Evolutionary conservation across 2,329 filamentous ascomycete genomes (phyloP).

Genomic region (Lasiodiplodia gonubiensis): DNA sequence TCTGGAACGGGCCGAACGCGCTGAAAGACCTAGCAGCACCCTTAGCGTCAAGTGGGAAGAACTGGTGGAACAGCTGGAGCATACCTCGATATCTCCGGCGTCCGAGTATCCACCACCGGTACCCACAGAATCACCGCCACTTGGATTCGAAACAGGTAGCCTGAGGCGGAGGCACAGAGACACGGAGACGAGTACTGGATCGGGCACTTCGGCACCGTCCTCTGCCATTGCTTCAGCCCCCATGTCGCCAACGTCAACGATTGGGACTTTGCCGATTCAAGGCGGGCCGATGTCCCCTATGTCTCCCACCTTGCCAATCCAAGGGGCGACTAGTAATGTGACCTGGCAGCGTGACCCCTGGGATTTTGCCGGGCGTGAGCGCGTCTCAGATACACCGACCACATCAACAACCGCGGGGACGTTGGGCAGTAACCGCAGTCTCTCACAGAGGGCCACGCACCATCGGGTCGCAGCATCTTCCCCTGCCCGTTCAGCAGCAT

Average conservation of each 20-base stretch:
- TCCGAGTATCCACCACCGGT: conserved; percentile 31
- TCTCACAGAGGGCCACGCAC: conserved; percentile 23
- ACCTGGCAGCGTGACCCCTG: conserved; percentile 27
- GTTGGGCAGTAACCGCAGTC: conserved; percentile 26
- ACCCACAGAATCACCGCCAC: conserved; percentile 34
- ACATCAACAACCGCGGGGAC: conserved; percentile 27
- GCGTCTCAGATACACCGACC: conserved; percentile 27
- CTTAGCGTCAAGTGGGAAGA: conserved; percentile 60
- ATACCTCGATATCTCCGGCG: conserved; percentile 33
- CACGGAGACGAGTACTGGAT: conserved; percentile 27
- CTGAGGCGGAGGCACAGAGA: conserved; percentile 32
- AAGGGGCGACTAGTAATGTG: conserved; percentile 13
- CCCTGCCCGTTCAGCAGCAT: conserved; percentile 26
- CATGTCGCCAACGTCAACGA: conserved; percentile 26
- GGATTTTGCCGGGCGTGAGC: conserved; percentile 22
- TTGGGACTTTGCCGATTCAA: conserved; percentile 26
- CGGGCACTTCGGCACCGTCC: conserved; percentile 21
- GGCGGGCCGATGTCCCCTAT: conserved; percentile 24
- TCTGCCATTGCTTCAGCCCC: conserved; percentile 18
- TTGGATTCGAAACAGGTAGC: conserved; percentile 36
- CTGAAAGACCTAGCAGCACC: conserved; percentile 56
- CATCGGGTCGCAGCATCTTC: conserved; percentile 12
- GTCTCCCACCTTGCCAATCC: conserved; percentile 20
- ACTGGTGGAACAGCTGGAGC: conserved; percentile 55
- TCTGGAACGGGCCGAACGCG: conserved; percentile 58